These are phyloP conservation scores for Globisporangium sylvaticum DNA, from an alignment of 352 stramenopile genomes.

Conservation along the genomic window DNA sequence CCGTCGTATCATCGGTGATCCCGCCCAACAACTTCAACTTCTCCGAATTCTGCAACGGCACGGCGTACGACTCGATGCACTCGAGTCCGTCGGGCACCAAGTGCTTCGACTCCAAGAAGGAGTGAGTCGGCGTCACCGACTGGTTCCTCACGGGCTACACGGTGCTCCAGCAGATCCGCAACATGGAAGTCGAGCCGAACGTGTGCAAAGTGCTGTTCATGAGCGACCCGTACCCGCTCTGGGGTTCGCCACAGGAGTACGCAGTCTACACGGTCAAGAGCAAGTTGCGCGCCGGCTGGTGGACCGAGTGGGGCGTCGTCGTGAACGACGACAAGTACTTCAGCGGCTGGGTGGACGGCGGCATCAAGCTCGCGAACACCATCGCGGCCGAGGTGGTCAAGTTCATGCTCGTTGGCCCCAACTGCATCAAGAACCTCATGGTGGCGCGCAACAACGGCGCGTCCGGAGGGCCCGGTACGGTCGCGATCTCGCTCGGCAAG, in stretches of 20 bases:
- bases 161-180: neutral
- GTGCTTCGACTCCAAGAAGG: slow-evolving; percentile 1
- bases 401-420: neutral
- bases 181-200: neutral
- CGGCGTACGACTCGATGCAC: slow-evolving; percentile 2
- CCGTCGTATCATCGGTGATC: neutral
- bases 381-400: slow-evolving; percentile 1
- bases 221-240: neutral
- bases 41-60: slow-evolving; percentile 1
- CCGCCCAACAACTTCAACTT: slow-evolving; percentile 3
- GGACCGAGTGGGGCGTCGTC: neutral
- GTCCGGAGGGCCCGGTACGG: neutral
- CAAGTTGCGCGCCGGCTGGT: slow-evolving; percentile 1
- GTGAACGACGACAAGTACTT: neutral
- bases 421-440: neutral
- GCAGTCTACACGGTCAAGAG: neutral
- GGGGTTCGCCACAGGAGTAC: neutral
- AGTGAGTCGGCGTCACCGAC: slow-evolving; percentile 1
- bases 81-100: neutral
- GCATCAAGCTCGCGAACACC: slow-evolving; percentile 3
- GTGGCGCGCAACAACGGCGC: slow-evolving; percentile 6
- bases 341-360: neutral
- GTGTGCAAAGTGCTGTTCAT: slow-evolving; percentile 3
- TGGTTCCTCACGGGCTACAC: slow-evolving; percentile 6
- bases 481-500: slow-evolving; percentile 4